Percentiles rank a stretch among this genome's conserved stretches.
phyloP scores from a whole-genome alignment of 768 basidiomycete genomes.

The Stropharia rugosoannulata region DNA sequence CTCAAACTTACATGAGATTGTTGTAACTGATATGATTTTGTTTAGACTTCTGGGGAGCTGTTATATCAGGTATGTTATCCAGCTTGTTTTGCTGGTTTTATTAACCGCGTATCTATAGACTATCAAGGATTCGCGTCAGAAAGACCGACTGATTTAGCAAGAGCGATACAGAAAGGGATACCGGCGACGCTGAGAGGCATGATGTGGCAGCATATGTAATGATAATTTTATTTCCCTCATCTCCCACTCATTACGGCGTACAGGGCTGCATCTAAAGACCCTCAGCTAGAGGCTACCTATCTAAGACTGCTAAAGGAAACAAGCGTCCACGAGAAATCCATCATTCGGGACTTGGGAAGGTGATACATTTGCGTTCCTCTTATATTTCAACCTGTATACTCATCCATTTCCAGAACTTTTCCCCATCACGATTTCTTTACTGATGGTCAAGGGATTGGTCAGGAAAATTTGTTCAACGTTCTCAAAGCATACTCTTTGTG shows the following conservation, averaged over 20 bases:
- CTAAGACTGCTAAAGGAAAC: constrained; percentile 76
- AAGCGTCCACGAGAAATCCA: constrained; percentile 92
- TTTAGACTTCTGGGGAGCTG: constrained; percentile 91
- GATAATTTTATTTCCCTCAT: constrained; percentile 6
- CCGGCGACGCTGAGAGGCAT: constrained; percentile 87
- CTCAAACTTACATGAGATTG: not conserved
- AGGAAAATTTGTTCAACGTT: constrained; percentile 97
- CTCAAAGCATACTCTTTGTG: constrained; percentile 96
- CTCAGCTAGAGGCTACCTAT: constrained; percentile 81
- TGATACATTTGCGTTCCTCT: constrained; percentile 26
- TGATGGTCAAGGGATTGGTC: constrained; percentile 91
- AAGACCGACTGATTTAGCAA: constrained; percentile 74
- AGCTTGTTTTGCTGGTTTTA: not conserved
- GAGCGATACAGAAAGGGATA: constrained; percentile 91
- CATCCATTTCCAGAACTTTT: constrained; percentile 66
- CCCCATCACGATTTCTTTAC: constrained; percentile 97
- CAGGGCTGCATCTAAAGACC: constrained; percentile 94
- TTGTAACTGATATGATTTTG: constrained; percentile 4
- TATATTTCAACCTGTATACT: constrained; percentile 3
- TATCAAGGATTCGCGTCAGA: constrained; percentile 87
- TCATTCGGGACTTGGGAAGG: constrained; percentile 89
- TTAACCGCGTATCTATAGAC: constrained; percentile 43
- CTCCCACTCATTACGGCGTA: not conserved
- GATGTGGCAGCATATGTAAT: constrained; percentile 94
- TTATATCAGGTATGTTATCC: constrained; percentile 68